These are phyloP conservation scores for Myxozyma vanderwaltii DNA, from an alignment of 805 yeast genomes.

Conservation along the genomic window DNA sequence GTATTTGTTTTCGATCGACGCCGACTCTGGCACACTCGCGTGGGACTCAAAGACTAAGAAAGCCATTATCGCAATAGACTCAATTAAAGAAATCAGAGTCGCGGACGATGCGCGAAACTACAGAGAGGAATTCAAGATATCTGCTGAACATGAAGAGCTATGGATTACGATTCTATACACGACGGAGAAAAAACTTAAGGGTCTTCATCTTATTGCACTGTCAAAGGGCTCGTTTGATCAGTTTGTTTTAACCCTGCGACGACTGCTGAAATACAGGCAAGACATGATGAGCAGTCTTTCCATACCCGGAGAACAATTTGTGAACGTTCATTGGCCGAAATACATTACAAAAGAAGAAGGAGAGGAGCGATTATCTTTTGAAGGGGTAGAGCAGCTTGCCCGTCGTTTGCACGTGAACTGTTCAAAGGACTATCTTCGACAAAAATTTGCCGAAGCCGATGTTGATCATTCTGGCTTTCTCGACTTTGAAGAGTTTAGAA, in stretches of 20 bases:
- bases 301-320: constrained; percentile 63
- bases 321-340: constrained; percentile 64
- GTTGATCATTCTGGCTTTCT: constrained; percentile 53
- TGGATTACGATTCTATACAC: constrained; percentile 85
- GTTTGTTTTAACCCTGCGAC: constrained; percentile 57
- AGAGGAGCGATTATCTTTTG: constrained; percentile 50
- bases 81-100: constrained; percentile 60
- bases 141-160: constrained; percentile 60
- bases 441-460: constrained; percentile 59
- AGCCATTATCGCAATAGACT: constrained; percentile 53
- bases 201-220: constrained; percentile 74
- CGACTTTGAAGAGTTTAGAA: constrained; percentile 71
- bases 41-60: constrained; percentile 56
- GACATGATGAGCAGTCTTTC: constrained; percentile 65
- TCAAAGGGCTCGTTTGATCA: constrained; percentile 54
- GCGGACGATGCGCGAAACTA: constrained; percentile 79
- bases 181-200: constrained; percentile 64
- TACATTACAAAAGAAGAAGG: constrained; percentile 41
- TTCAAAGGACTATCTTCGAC: constrained; percentile 52
- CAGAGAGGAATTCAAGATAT: constrained; percentile 78
- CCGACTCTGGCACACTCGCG: constrained; percentile 54
- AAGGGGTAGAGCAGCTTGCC: constrained; percentile 67
- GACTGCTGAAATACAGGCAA: constrained; percentile 58
- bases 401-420: constrained; percentile 72
- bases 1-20: constrained; percentile 58